Base-by-base conservation (phyloP, 169 alveolate genomes). In the Cryptosporidium xiaoi region DNA sequence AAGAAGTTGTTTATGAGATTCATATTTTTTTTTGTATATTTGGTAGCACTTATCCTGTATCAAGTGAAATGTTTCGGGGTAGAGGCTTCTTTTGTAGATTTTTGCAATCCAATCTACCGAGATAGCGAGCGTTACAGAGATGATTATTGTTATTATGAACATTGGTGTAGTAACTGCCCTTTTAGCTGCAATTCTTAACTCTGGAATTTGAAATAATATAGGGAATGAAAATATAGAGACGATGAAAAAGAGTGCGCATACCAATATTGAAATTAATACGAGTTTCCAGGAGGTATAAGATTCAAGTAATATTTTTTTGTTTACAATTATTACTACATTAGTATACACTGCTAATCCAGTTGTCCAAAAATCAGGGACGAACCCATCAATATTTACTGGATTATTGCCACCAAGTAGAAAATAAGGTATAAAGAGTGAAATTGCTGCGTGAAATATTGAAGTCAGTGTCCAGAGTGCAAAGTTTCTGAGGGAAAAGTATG, bases 281-380 rank as follows among this genome's bases (percentile, higher is more conserved):
- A 77, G 71, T 13, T 60, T 77, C 87, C 87, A 77, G 13, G 87
- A 34, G 16, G 87, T 77, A 62, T 18, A 77, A 2, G 87, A 33
- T 60, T 77, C 87, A 84, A 94, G 65, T 46, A 93, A 64, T 46
- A 94, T 91, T 83, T 94, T 94, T n/a, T 71, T 46, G 69, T 91
- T 90, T 40, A 93, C 96, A 66, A 93, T 83, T 3, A 93, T 58
- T 77, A 94, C 91, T 65, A 94, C 93, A 62, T 77, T 77, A 10
- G 64, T 77, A 36, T 87, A 83, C 31, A 93, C 83, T 29, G 90
- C 94, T 8, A 91, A 83, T 15, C 96, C 95, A 50, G 94, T 82
- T 40, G 84, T 71, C 92, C 93, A 92, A 77, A 77, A 56, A 27
- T 77, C 87, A 34, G 87, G 87, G 34, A 77, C 87, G 15, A 46